Base-by-base conservation (phyloP, 2,329 filamentous ascomycete species). In the Penicillium sp. region DNA sequence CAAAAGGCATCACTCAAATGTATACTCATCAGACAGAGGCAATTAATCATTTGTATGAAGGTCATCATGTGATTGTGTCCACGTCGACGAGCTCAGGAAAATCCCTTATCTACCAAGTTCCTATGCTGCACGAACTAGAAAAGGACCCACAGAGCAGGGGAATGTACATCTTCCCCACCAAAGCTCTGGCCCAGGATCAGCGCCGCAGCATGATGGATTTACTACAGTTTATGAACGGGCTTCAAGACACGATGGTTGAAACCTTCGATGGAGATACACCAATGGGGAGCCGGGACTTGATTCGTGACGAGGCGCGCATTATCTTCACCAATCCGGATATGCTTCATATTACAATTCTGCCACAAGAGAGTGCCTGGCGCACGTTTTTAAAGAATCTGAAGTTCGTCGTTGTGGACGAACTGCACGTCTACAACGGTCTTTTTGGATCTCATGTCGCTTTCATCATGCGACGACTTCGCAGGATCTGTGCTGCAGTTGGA, bases 321-420 rank as follows among this genome's bases (percentile, higher is more conserved):
- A 93, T 99, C 47, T 97, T 99, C 67, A 99, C 94, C 0, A 99
- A 99, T 64, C 94, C 94, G 0, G 94, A 99, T 67, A 99, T 97
- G 92, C 80, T 99, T 34, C 94, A 99, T 63, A 84, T 97, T 32
- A 95, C 91, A 0, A 95, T 99, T 26, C 74, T 99, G 3, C 93
- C 94, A 0, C 90, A 97, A 66, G 94, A 99, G 74, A 88, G 91
- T 59, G 83, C 83, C 29, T 99, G 94, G 94, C 83, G 92, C 43
- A 84, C 83, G 0, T 97, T 96, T 62, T 72, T 99, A n/a, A 84
- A 90, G 70, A 91, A 96, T 61, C 76, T 99, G 13, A 89, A 87
- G 60, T 97, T 89, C 67, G 92, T 99, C 0, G 94, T 99, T 7
- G 87, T 91, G 10, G 87, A 91, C 64, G 94, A 99, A 69, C 76